Evolutionary conservation across 176 grass and related monocot species (phyloP), one percentile per base, ranked within the genome.

Genomic region (Themeda triandra): DNA sequence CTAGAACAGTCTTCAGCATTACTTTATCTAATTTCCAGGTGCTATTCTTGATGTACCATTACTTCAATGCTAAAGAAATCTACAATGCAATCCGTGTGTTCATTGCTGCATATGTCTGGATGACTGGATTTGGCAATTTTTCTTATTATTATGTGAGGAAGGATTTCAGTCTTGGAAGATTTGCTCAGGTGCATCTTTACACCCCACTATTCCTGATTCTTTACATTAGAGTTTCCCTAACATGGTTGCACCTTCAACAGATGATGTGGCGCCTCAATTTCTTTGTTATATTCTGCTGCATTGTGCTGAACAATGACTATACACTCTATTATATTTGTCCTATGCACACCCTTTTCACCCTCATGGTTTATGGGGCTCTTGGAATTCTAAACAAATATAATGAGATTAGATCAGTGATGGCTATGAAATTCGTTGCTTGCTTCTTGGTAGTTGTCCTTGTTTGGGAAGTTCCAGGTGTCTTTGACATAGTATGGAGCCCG

Each of bases 211-310:
- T 89, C 33, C 71, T 77, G 10, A 28, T 41, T 80, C 80, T 71
- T 73, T 85, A 51, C 63, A 78, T 83, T 56, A 36, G 33, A 80
- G 56, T 66, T 45, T 72, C 53, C 24, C 78, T 84, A 14, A 88
- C 68, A 70, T 77, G 14, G 63, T 48, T 87, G 25, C 80, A 85
- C 80, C 78, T 89, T 86, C 46, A 87, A 88, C 93, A 99, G 96
- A 99, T 99, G 96, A 99, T 99, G 96, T 99, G 96, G 96, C 91
- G 96, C 65, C 93, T 96, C 69, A 99, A 99, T 76, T 94, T 99
- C 76, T 93, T 99, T 67, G 96, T 99, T 75, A 87, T 90, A 75
- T 91, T 99, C 87, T 96, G 91, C 76, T 99, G 96, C 76, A 92
- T 96, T 82, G 77, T 91, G 77, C 96, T 99, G 66, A 90, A 91